Conservation (phyloP, 2,329 filamentous ascomycete species). For the Penicillium sp. region DNA sequence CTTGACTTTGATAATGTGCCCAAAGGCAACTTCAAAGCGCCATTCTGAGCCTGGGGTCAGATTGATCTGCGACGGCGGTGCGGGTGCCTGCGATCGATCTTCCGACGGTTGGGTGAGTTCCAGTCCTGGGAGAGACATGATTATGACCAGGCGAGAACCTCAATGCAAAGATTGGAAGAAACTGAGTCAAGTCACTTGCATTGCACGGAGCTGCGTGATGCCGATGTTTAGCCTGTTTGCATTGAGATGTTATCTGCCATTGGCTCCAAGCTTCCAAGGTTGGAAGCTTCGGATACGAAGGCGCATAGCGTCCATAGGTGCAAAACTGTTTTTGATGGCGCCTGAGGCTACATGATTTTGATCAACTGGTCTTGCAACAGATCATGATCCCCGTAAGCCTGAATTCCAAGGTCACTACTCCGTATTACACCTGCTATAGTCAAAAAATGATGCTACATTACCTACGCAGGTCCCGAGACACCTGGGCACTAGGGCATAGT, state of each 20-base stretch:
- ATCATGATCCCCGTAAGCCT: no score
- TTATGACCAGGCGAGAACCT: slow-evolving; percentile 17
- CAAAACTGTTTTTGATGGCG: no score
- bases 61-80: slow-evolving; percentile 49
- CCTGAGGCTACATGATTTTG: no score
- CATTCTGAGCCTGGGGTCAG: slow-evolving; percentile 72
- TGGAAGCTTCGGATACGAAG: not conserved
- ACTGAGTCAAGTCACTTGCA: not conserved
- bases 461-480: no score
- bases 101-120: slow-evolving; percentile 67
- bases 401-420: no score
- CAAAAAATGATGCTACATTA: not conserved
- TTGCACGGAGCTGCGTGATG: not conserved
- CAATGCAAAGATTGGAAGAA: not conserved
- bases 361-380: no score
- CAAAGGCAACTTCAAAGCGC: slow-evolving; percentile 71
- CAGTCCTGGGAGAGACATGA: slow-evolving; percentile 74
- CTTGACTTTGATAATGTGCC: slow-evolving; percentile 55
- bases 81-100: slow-evolving; percentile 39
- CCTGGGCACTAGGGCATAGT: no score
- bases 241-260: not conserved
- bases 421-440: not conserved
- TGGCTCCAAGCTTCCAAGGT: not conserved
- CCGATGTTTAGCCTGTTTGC: slow-evolving; percentile 6
- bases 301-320: no score